Percentiles rank a stretch among this genome's conserved stretches.
Evolutionary conservation across 352 stramenopile genomes (phyloP).

Genomic region (Phytopythium litorale): DNA sequence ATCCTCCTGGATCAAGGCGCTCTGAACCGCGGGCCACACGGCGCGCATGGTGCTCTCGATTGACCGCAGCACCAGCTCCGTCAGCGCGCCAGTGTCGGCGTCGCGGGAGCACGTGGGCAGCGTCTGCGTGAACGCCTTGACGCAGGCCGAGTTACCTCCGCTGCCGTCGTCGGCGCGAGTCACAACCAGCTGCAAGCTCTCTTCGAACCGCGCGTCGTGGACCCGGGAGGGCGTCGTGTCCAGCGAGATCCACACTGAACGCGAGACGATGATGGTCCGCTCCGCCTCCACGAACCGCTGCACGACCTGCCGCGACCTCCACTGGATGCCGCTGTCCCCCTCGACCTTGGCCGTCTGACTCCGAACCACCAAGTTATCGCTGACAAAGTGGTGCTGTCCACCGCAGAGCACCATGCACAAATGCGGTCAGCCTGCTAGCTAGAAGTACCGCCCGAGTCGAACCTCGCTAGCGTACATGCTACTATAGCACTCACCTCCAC

Average conservation of each 20-base stretch:
- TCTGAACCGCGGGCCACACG: conserved; percentile 6
- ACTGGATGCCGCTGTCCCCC: neutral
- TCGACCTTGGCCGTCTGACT: neutral
- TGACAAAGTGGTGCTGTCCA: conserved; percentile 2
- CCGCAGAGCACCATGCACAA: too few species aligned
- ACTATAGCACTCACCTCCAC: neutral
- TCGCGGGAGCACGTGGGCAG: neutral
- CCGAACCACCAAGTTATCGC: neutral
- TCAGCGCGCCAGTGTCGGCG: neutral
- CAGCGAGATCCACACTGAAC: neutral
- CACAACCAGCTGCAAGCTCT: neutral
- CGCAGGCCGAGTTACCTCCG: neutral
- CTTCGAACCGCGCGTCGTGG: neutral
- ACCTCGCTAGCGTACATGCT: too few species aligned
- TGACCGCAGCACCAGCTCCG: conserved; percentile 1
- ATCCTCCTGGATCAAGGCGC: conserved; percentile 4
- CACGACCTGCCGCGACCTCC: conserved; percentile 1
- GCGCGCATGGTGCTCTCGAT: conserved; percentile 1
- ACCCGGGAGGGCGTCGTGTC: neutral
- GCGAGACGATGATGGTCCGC: conserved; percentile 1
- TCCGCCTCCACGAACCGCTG: neutral
- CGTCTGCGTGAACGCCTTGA: neutral
- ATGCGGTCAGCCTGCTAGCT: too few species aligned
- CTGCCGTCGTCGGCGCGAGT: neutral
- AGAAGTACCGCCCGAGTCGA: too few species aligned